phyloP scores from a whole-genome alignment of 192 early-diverging fungal genomes.

The Chytriomyces sp. region DNA sequence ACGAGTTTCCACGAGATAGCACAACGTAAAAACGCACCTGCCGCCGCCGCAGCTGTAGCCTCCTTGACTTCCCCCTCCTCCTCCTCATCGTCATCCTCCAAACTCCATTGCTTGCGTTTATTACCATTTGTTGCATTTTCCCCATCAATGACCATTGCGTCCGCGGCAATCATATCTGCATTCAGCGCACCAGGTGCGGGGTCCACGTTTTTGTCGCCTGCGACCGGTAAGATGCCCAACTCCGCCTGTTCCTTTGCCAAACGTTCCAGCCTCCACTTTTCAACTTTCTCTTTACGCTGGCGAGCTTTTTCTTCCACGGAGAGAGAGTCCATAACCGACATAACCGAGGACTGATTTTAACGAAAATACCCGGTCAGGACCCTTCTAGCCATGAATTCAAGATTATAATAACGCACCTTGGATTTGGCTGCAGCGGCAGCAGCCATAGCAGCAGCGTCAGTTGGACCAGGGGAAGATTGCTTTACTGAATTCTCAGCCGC shows the following conservation, averaged over 20 bases:
- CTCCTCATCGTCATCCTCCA: conserved; percentile 69
- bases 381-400: background rate
- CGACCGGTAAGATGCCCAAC: background rate
- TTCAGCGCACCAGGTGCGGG: background rate
- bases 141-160: conserved; percentile 16
- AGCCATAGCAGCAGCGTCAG: too few species aligned
- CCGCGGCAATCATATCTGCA: background rate
- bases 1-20: background rate
- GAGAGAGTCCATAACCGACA: conserved; percentile 28
- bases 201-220: conserved; percentile 20
- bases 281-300: conserved; percentile 76
- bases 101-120: conserved; percentile 57
- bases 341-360: conserved; percentile 23
- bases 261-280: conserved; percentile 79
- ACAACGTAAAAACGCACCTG: background rate
- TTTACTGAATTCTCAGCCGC: too few species aligned
- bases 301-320: conserved; percentile 66
- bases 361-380: conserved; percentile 19
- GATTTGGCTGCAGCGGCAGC: too few species aligned
- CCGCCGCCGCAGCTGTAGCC: background rate
- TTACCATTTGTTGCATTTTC: conserved; percentile 8
- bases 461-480: too few species aligned
- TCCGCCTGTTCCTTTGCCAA: conserved; percentile 47
- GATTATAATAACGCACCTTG: too few species aligned
- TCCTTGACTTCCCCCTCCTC: conserved; percentile 42